Evolutionary conservation across 2,329 filamentous ascomycete species (phyloP).

Genomic region (Claviceps arundinis): DNA sequence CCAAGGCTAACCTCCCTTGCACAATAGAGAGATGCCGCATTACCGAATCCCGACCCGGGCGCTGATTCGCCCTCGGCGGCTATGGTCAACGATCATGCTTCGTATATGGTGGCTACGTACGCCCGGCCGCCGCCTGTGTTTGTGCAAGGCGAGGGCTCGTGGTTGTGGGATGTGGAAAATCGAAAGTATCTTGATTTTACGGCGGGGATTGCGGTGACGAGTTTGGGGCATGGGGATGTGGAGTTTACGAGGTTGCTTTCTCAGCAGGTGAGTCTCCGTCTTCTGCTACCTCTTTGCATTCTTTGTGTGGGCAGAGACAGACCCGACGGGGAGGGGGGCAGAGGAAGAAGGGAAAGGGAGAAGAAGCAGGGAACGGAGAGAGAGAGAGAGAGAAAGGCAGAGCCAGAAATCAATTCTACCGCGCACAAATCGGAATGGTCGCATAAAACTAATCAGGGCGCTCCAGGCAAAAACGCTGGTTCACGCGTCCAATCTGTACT

Average conservation of each 20-base stretch:
- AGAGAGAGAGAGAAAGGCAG: no score
- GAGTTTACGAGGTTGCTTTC: slow-evolving; percentile 62
- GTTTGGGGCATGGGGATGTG: slow-evolving; percentile 78
- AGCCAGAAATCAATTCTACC: not conserved
- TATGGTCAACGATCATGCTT: slow-evolving; percentile 61
- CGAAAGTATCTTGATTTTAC: slow-evolving; percentile 88
- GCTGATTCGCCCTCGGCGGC: slow-evolving; percentile 60
- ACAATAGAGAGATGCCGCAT: slow-evolving; percentile 17
- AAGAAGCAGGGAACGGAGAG: no score
- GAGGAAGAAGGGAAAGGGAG: no score
- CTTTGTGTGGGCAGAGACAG: not conserved
- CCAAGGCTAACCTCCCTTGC: not conserved
- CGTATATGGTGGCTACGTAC: slow-evolving; percentile 95
- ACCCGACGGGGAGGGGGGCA: no score
- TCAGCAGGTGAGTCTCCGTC: slow-evolving; percentile 47
- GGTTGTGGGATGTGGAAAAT: slow-evolving; percentile 83
- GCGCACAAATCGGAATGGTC: no score
- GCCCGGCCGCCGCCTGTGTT: slow-evolving; percentile 83
- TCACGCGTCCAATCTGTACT: slow-evolving; percentile 91
- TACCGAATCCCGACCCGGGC: slow-evolving; percentile 59
- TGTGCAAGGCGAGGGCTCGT: slow-evolving; percentile 72
- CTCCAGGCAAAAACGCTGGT: slow-evolving; percentile 55
- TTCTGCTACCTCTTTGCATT: not conserved
- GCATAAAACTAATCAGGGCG: no score
- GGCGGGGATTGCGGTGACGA: slow-evolving; percentile 89